Evolutionary conservation across 768 basidiomycete species (phyloP), one percentile per base, ranked within the genome.

Genomic region (Amanita exitialis): DNA sequence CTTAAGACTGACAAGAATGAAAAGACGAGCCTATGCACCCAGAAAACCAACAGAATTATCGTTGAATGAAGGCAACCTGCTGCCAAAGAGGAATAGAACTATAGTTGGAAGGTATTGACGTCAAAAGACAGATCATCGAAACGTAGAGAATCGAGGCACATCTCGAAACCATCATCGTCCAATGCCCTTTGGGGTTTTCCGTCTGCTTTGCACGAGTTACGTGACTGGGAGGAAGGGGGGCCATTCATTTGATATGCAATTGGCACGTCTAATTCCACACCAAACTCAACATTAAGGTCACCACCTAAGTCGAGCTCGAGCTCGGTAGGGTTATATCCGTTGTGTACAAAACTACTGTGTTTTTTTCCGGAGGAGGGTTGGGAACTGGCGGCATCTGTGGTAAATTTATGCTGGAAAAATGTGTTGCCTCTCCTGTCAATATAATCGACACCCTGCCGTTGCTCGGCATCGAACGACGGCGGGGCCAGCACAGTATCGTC

Each of bases 101-200:
- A 15, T 34, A 49, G 8, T 43, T 12, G 42, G 28, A 49, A 49
- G 18, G 23, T 49, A 28, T 42, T 32, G 37, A 42, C 49, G 60
- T 87, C 82, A 50, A 87, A 83, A 48, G 80, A 83, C 41, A 87
- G 57, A 1, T 76, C 70, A 56, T 87, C 85, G 60, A 87, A 87
- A 60, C 84, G 82, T 49, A 87, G 68, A 28, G 85, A 85, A 59
- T 85, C 81, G 12, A 87, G 76, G 34, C 66, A 69, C 82, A 84
- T 79, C 68, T 87, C 81, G 45, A 81, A 65, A 54, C 74, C 76
- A 54, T 66, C 54, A 46, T 82, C 75, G 9, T 32, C 49, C 16
- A 28, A 27, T 32, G 30, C 0, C 27, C 25, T 39, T 35, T 38
- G 23, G 7, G 20, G n/a, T 37, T 15, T 28, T 7, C n/a, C 38